Evolutionary conservation across 1,284 basidiomycete genomes (phyloP).

Genomic region (Afroboletus lepidellus): DNA sequence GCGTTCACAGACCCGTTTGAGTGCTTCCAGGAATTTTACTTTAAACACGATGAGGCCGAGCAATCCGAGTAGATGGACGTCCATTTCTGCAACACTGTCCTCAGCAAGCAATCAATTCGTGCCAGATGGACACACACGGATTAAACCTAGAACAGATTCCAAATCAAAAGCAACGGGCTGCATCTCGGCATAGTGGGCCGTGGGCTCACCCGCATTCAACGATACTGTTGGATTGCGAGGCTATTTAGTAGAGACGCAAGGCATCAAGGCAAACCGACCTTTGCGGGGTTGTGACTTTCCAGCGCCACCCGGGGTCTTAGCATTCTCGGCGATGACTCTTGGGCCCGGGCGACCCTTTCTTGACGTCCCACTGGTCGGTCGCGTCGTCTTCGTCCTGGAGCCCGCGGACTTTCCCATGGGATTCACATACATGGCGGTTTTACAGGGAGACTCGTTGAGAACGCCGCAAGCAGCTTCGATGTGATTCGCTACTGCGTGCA

Average conservation of each 20-base stretch:
- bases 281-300: constrained; percentile 43
- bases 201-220: constrained; percentile 31
- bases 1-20: constrained; percentile 47
- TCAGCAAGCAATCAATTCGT: constrained; percentile 1
- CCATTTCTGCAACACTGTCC: constrained; percentile 43
- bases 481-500: constrained; percentile 42
- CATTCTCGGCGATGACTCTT: constrained; percentile 12
- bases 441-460: constrained; percentile 40
- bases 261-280: constrained; percentile 34
- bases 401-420: constrained; percentile 23
- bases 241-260: constrained; percentile 16
- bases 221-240: constrained; percentile 38
- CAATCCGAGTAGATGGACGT: constrained; percentile 67
- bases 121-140: constrained; percentile 15
- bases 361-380: constrained; percentile 13
- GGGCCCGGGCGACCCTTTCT: constrained; percentile 29
- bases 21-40: constrained; percentile 51
- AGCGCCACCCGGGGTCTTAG: constrained; percentile 24
- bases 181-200: constrained; percentile 19
- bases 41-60: constrained; percentile 51
- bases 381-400: constrained; percentile 5
- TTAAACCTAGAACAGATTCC: constrained; percentile 12
- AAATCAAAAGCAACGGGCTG: constrained; percentile 40
- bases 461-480: constrained; percentile 51
- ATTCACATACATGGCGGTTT: constrained; percentile 6